Conservation (phyloP, 2,329 filamentous ascomycete species). For the Apiospora marii region DNA sequence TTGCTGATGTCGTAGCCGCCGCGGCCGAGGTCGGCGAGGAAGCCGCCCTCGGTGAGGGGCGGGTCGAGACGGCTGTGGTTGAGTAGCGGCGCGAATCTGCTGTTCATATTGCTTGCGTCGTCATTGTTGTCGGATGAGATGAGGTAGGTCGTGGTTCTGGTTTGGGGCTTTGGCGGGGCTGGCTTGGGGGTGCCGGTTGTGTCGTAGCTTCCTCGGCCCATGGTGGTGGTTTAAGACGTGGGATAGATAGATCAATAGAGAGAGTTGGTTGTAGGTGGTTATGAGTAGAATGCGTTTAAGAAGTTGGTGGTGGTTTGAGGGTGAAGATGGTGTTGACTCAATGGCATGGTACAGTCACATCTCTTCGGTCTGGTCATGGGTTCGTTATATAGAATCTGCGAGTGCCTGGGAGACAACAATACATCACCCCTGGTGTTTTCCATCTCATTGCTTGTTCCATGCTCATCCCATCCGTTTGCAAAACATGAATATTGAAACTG, state of each 20-base stretch:
- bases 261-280: neutral
- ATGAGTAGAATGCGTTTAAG: neutral
- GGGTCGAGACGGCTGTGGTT: neutral
- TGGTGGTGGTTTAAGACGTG: neutral
- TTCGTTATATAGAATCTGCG: neutral
- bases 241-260: no score
- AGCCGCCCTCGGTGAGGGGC: neutral
- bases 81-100: neutral
- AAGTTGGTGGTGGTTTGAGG: neutral
- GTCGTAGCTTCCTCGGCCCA: neutral
- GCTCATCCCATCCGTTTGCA: neutral
- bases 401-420: neutral
- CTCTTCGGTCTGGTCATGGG: neutral
- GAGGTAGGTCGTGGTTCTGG: neutral
- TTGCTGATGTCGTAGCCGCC: slow-evolving; percentile 7
- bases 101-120: neutral
- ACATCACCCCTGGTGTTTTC: neutral
- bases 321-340: neutral
- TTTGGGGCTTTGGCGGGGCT: neutral
- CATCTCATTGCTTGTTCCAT: neutral
- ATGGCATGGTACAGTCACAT: no score
- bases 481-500: neutral
- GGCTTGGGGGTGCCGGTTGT: neutral
- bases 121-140: neutral
- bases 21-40: neutral